These are phyloP conservation scores for Purpureocillium takamizusanense DNA, from an alignment of 2,329 filamentous ascomycete species.

Conservation along the genomic window DNA sequence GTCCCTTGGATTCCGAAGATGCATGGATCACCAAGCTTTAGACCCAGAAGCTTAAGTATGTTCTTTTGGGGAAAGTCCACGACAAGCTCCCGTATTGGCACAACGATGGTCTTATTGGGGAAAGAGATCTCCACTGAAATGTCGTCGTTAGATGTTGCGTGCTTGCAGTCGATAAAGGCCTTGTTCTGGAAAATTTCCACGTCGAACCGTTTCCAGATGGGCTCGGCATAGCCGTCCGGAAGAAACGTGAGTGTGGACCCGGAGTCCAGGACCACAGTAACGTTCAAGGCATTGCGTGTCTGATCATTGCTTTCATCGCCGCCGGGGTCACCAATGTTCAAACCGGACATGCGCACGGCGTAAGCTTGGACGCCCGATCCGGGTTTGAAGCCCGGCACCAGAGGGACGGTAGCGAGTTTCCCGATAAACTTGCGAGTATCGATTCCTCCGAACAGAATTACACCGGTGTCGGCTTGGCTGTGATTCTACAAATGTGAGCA, in stretches of 20 bases:
- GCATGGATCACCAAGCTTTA: background rate
- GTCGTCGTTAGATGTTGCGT: background rate
- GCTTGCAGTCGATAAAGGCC: background rate
- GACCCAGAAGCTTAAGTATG: background rate
- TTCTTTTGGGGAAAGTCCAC: constrained; percentile 2
- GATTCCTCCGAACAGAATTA: background rate
- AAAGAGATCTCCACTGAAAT: background rate
- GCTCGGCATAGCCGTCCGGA: background rate
- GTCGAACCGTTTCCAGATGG: background rate
- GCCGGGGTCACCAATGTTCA: background rate
- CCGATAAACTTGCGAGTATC: background rate
- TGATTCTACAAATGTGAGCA: too few species aligned
- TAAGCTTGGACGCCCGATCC: background rate
- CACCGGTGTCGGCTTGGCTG: too few species aligned
- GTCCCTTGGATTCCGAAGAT: background rate
- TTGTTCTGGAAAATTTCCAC: background rate
- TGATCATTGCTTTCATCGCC: constrained; percentile 14
- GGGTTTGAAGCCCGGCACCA: background rate
- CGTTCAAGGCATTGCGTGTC: constrained; percentile 10
- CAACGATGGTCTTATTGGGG: background rate
- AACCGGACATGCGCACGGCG: constrained; percentile 1
- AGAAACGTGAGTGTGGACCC: background rate
- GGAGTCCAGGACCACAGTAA: background rate
- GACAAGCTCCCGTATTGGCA: background rate
- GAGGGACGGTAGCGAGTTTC: background rate